phyloP scores from a whole-genome alignment of 2,329 filamentous ascomycete genomes.

The Aspergillus neoniger region DNA sequence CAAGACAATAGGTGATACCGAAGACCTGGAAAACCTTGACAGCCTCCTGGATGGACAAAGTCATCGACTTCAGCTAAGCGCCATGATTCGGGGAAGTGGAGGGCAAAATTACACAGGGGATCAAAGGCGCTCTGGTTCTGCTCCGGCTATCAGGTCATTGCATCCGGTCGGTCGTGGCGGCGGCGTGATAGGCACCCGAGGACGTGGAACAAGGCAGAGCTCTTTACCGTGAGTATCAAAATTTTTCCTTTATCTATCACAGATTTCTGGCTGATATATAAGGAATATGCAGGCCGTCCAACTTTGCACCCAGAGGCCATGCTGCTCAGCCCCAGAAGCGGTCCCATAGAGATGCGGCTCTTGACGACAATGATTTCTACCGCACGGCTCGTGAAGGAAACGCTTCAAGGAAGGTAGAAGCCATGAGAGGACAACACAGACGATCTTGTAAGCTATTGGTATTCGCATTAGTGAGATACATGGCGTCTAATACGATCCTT shows the following conservation, averaged over 20 bases:
- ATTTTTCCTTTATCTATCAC: neutral
- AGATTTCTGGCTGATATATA: neutral
- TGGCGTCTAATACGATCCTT: neutral
- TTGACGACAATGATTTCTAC: constrained; percentile 18
- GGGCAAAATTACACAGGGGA: constrained; percentile 16
- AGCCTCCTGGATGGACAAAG: constrained; percentile 41
- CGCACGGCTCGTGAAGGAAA: neutral
- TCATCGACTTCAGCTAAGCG: constrained; percentile 36
- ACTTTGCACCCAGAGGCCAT: constrained; percentile 9
- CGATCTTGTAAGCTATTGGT: neutral
- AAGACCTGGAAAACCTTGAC: constrained; percentile 33
- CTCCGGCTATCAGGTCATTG: constrained; percentile 2
- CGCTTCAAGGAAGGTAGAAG: neutral
- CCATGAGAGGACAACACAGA: constrained; percentile 1
- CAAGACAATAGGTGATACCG: constrained; percentile 32
- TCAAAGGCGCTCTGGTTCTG: constrained; percentile 5
- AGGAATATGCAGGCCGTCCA: neutral
- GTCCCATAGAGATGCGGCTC: constrained; percentile 22
- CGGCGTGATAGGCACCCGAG: constrained; percentile 27
- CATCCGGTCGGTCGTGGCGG: constrained; percentile 26
- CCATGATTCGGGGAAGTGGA: constrained; percentile 22
- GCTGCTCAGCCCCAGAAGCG: neutral
- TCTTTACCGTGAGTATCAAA: neutral
- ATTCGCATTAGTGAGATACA: neutral
- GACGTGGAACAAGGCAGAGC: constrained; percentile 11